Evolutionary conservation across 2,329 filamentous ascomycete genomes (phyloP), one percentile per base, ranked within the genome.

Genomic region (Bipolaris zeicola): DNA sequence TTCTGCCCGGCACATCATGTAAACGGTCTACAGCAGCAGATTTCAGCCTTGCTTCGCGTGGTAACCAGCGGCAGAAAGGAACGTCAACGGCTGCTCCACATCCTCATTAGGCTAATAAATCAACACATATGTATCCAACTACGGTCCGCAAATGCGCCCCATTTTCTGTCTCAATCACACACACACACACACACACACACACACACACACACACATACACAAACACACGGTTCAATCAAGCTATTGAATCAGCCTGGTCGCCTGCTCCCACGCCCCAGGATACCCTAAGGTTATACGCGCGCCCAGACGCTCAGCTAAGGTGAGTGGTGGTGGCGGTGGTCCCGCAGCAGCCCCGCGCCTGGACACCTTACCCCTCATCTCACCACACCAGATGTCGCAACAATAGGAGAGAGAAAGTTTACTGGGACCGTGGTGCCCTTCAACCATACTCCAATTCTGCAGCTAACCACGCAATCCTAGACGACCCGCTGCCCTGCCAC

Each of bases 71-170:
- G 55, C 55, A 57, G 50, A 57, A 54, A 54, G 45, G 45, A 49
- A 18, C 18, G 26, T 57, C 39, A 33, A 56, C 28, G 39, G 44
- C 31, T 49, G 36, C 52, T 58, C 52, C 50, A 55, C 52, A 50
- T 55, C 46, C 58, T 69, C 45, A 73, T 73, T 74, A 74, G 70
- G 65, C 72, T 73, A 73, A 73, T 73, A 38, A 57, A 57, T 47
- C 45, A 20, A 36, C 49, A 36, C 50, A 31, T 54, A 50, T 39
- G 50, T 54, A 57, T 47, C 52, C 36, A 54, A 42, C 22, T 46
- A 46, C 28, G 20, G 26, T 34, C 50, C 45, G 45, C 45, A n/a
- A 6, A 6, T 33, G 38, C 54, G 43, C 55, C 37, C 55, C 55
- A 24, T 33, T 16, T 34, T 38, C 18, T 37, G 43, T 39, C n/a